Conservation (phyloP, 495 filamentous ascomycete species). For the Penicillium nucicola region DNA sequence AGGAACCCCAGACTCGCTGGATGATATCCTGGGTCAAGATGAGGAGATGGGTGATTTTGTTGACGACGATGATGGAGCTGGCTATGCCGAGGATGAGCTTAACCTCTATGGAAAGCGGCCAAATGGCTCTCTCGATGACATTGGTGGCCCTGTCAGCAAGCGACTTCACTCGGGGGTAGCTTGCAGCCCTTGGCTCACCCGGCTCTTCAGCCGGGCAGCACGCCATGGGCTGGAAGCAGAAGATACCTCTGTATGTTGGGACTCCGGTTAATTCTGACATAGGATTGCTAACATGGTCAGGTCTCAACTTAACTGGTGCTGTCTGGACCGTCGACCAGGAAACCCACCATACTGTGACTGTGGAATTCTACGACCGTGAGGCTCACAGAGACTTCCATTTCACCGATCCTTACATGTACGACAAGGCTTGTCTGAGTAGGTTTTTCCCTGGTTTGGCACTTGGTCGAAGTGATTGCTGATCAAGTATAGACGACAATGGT, state of each 20-base stretch:
- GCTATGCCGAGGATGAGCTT: constrained; percentile 62
- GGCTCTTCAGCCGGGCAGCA: constrained; percentile 88
- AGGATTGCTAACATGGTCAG: constrained; percentile 31
- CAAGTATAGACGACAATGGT: constrained; percentile 66
- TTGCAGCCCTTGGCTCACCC: constrained; percentile 72
- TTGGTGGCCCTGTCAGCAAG: constrained; percentile 54
- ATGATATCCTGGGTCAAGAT: constrained; percentile 51
- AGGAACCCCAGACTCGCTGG: constrained; percentile 56
- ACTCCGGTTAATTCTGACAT: neutral
- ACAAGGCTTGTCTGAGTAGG: constrained; percentile 83
- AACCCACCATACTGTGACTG: constrained; percentile 89
- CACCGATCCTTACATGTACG: constrained; percentile 91
- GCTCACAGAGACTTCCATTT: constrained; percentile 91
- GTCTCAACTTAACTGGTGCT: constrained; percentile 83
- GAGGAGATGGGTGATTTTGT: constrained; percentile 76
- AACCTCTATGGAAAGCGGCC: constrained; percentile 62
- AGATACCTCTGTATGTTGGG: constrained; percentile 72
- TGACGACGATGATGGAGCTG: constrained; percentile 92
- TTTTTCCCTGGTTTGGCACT: neutral
- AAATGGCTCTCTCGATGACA: constrained; percentile 48
- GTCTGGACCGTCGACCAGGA: constrained; percentile 98
- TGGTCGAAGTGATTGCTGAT: constrained; percentile 15
- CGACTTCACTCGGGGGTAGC: constrained; percentile 49
- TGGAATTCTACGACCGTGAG: constrained; percentile 95
- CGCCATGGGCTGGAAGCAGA: constrained; percentile 90